Conservation (phyloP, 169 alveolate genomes). For the Eimeria falciformis region DNA sequence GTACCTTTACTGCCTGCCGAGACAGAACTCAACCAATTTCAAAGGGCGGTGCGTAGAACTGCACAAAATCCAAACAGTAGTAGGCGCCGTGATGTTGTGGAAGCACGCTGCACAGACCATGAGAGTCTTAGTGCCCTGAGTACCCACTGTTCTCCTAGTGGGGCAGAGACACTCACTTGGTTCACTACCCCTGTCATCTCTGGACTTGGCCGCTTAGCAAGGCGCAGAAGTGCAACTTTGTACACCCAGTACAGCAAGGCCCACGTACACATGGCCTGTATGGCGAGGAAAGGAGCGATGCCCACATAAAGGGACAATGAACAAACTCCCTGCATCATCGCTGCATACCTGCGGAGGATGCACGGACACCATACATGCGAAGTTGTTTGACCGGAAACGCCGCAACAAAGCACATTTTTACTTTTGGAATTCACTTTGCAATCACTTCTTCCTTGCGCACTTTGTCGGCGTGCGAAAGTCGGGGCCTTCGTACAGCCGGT, state of each 20-base stretch:
- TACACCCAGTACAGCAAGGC: conserved; percentile 60
- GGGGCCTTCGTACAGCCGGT: conserved; percentile 75
- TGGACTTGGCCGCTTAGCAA: conserved; percentile 60
- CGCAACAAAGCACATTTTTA: not conserved
- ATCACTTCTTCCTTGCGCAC: not conserved
- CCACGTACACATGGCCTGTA: conserved; percentile 71
- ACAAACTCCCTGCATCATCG: conserved; percentile 65
- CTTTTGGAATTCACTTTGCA: too few species aligned
- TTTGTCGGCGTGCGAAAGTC: conserved; percentile 70
- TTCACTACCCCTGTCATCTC: conserved; percentile 55
- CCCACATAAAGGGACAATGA: conserved; percentile 58
- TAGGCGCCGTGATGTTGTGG: too few species aligned
- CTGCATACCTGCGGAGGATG: conserved; percentile 65
- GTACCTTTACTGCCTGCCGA: conserved; percentile 38
- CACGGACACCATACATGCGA: not conserved
- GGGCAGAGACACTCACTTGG: conserved; percentile 23
- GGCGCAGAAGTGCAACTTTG: conserved; percentile 50
- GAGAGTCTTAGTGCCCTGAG: too few species aligned
- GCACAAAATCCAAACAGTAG: too few species aligned
- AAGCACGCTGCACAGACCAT: not conserved
- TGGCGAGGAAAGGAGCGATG: conserved; percentile 46
- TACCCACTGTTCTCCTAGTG: too few species aligned
- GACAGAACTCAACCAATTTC: not conserved
- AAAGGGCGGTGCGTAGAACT: too few species aligned
- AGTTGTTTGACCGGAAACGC: not conserved